Percentiles rank a stretch among this genome's conserved stretches.
phyloP scores from a whole-genome alignment of 1,284 basidiomycete species.

The Hemileia vastatrix region DNA sequence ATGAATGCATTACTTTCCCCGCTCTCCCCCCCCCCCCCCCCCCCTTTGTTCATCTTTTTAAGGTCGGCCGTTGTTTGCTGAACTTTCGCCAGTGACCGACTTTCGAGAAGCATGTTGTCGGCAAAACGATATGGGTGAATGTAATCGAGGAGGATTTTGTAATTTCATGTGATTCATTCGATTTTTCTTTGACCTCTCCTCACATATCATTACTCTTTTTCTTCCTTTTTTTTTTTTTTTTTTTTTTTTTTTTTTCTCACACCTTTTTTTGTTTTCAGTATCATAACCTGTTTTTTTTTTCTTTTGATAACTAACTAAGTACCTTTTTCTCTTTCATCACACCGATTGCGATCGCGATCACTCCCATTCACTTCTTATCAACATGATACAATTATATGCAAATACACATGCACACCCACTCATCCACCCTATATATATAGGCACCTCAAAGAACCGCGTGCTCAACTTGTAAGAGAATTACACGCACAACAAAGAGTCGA shows the following conservation, averaged over 20 bases:
- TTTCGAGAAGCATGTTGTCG: constrained; percentile 98
- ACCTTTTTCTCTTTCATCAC: too few relatives aligned
- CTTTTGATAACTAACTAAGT: too few relatives aligned
- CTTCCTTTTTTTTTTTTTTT: background rate
- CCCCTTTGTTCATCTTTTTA: constrained; percentile 6
- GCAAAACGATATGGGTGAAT: constrained; percentile 91
- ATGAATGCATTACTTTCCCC: background rate
- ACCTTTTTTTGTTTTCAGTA: too few relatives aligned
- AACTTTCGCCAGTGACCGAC: constrained; percentile 95
- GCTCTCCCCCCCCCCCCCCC: background rate
- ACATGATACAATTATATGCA: too few relatives aligned
- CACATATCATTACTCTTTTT: background rate
- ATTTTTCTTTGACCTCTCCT: background rate
- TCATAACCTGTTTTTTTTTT: too few relatives aligned
- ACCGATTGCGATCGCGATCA: too few relatives aligned
- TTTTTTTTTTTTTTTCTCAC: too few relatives aligned
- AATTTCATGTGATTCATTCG: constrained; percentile 14
- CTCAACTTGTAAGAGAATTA: constrained; percentile 61
- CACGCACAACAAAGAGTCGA: constrained; percentile 74
- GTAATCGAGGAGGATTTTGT: constrained; percentile 42
- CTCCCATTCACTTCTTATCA: too few relatives aligned
- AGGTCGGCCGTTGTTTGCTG: constrained; percentile 95
- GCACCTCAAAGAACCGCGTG: constrained; percentile 18
- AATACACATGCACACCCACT: too few relatives aligned
- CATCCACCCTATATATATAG: background rate